A percentile compares a stretch with the other conserved stretches of the same genome.
These are phyloP conservation scores for Podospora anserina DNA, from an alignment of 495 filamentous ascomycete species.

Conservation along the genomic window DNA sequence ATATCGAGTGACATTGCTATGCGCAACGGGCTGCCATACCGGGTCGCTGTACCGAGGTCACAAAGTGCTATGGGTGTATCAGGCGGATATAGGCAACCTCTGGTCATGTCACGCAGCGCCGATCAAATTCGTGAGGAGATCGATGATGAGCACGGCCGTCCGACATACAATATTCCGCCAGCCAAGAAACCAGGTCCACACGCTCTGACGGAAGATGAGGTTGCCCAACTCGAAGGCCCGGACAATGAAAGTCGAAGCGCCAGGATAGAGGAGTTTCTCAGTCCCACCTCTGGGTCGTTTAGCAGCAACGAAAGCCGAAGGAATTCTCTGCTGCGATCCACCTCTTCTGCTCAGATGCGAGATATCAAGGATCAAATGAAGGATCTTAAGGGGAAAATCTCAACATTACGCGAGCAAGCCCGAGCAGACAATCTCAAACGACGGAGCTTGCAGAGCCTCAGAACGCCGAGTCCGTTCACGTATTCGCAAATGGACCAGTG, in stretches of 20 bases:
- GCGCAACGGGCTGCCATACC: conserved; percentile 36
- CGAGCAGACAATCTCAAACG: conserved; percentile 79
- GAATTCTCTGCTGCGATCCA: conserved; percentile 48
- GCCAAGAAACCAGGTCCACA: conserved; percentile 31
- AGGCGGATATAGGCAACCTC: conserved; percentile 47
- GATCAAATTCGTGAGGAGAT: conserved; percentile 33
- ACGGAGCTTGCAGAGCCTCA: conserved; percentile 77
- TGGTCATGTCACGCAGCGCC: conserved; percentile 37
- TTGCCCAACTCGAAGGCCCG: conserved; percentile 28
- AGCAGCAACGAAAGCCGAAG: conserved; percentile 24
- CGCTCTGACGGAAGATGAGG: conserved; percentile 41
- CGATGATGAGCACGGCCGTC: conserved; percentile 22
- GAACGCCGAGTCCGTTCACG: conserved; percentile 81
- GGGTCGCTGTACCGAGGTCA: conserved; percentile 38
- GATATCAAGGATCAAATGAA: conserved; percentile 91
- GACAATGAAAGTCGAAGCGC: conserved; percentile 28
- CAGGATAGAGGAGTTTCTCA: conserved; percentile 37
- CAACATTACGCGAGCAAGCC: conserved; percentile 74
- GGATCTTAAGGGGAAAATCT: conserved; percentile 87
- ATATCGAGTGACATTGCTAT: conserved; percentile 46
- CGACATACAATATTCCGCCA: conserved; percentile 23
- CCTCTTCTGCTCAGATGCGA: conserved; percentile 68
- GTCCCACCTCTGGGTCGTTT: conserved; percentile 38
- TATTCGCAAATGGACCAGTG: conserved; percentile 66
- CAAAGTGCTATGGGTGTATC: conserved; percentile 50